Conservation (phyloP, 1,284 basidiomycete genomes). For the Rhodotorula sp. region DNA sequence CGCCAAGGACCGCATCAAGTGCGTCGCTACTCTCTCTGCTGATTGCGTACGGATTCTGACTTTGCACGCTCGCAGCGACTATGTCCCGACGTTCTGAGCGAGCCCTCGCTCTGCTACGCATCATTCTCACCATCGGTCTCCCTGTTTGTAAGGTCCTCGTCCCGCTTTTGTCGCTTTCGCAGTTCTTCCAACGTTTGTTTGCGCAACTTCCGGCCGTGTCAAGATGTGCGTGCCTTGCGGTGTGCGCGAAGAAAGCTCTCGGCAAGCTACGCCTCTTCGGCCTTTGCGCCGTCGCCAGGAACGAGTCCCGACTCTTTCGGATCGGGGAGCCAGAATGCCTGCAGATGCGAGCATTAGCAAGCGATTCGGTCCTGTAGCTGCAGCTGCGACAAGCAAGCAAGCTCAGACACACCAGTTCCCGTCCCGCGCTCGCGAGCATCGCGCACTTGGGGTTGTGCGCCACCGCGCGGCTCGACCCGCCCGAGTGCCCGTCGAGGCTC, state of each 20-base stretch:
- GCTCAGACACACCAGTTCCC: constrained; percentile 68
- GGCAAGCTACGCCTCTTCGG: not conserved
- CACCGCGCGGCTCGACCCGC: constrained; percentile 73
- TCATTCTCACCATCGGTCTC: constrained; percentile 47
- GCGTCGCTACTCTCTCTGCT: constrained; percentile 52
- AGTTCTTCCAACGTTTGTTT: not conserved
- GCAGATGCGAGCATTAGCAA: constrained; percentile 19
- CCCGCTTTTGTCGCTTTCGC: not conserved
- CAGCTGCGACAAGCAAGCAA: not conserved
- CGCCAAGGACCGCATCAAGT: constrained; percentile 77
- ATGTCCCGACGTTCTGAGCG: constrained; percentile 8
- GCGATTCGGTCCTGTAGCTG: not conserved
- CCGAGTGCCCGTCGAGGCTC: constrained; percentile 71
- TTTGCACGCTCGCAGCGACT: not conserved
- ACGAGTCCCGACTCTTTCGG: constrained; percentile 55
- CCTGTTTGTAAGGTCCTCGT: not conserved
- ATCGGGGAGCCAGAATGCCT: constrained; percentile 84
- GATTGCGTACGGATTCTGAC: not conserved
- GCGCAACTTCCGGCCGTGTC: not conserved
- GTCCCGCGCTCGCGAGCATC: constrained; percentile 85
- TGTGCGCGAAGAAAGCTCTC: no score
- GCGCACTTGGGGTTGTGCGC: constrained; percentile 81
- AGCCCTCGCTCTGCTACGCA: not conserved
- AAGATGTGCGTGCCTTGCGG: no score
- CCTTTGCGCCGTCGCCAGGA: not conserved